Base-by-base conservation (phyloP, 257 asterid genomes). In the Mentha longifolia region DNA sequence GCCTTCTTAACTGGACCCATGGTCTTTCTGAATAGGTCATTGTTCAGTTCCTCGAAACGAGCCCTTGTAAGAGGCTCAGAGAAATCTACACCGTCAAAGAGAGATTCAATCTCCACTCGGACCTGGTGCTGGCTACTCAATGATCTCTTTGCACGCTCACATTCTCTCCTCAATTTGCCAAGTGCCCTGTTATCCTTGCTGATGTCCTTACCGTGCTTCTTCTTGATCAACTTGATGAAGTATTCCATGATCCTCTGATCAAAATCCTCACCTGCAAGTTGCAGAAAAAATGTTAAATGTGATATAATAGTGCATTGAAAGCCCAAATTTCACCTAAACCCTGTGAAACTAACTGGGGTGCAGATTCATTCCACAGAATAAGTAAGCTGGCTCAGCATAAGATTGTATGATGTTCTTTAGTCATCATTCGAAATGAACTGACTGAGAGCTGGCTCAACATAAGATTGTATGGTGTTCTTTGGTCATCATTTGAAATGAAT, bases 1-100 rank as follows among this genome's bases (percentile, higher is more conserved):
- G 99, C 99, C 79, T 94, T 91, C 97, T 94, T 91, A 59, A 94
- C 99, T 3, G 97, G 99, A 35, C 96, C 96, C 99, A 91, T 91
- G 66, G 99, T 94, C 77, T 94, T 94, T 67, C 97, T 88, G 82
- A 94, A 94, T 68, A 94, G 78, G 70, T 94, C 99, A 14, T 84
- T 91, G 93, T 94, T 94, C 86, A 94, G 74, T 80, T 94, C 99
- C 72, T 91, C 99, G 17, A 91, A 94, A 33, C 96, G 96, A 57
- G 97, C 97, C 73, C 99, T 86, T n/a, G 97, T 89, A 60, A 91
- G 84, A 72, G 97, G 96, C 68, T 93, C 97, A 25, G 99, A 94
- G 91, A 94, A 88, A 79, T 94, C 97, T 7, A 73, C n/a, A 1
- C 99, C 97, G 41, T 91, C 99, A 64, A 91, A 91, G 72, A 94